Evolutionary conservation across 225 moss, liverwort and hornwort genomes (phyloP).

Genomic region (Physcomitrellopsis africana): DNA sequence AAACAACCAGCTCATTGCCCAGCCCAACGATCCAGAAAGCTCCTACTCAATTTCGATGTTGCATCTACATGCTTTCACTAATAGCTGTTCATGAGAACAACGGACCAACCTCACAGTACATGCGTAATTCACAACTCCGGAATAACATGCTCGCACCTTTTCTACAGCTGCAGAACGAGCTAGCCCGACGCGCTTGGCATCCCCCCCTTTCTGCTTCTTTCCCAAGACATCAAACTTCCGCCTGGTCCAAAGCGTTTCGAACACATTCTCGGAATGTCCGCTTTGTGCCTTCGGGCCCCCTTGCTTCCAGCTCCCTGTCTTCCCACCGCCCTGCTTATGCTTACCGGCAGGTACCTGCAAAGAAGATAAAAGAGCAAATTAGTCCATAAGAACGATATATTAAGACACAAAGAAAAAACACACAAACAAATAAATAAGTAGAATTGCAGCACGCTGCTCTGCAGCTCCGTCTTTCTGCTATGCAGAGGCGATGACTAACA

Average conservation of each 20-base stretch:
- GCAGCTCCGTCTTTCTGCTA: not conserved
- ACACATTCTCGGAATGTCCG: slow-evolving; percentile 58
- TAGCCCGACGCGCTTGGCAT: slow-evolving; percentile 75
- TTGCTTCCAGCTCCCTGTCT: slow-evolving; percentile 41
- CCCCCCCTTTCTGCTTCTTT: slow-evolving; percentile 86
- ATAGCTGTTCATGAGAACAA: not conserved
- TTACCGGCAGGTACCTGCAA: slow-evolving; percentile 40
- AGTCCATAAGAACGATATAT: not conserved
- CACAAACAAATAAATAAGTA: not conserved
- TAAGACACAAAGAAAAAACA: too few species aligned
- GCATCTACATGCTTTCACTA: not conserved
- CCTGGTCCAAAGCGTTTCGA: slow-evolving; percentile 89
- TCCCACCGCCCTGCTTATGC: slow-evolving; percentile 34
- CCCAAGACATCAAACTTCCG: slow-evolving; percentile 96
- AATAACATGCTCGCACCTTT: slow-evolving; percentile 55
- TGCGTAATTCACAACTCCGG: slow-evolving; percentile 28
- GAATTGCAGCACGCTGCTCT: not conserved
- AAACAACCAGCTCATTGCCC: not conserved
- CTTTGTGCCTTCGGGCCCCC: slow-evolving; percentile 28
- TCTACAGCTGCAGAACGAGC: slow-evolving; percentile 84
- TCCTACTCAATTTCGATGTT: not conserved
- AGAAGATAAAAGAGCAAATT: not conserved
- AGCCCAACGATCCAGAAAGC: not conserved
- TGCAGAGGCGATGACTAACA: too few species aligned
- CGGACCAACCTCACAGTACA: not conserved